phyloP scores from a whole-genome alignment of 257 asterid genomes.

The Ajuga chamaepitys region DNA sequence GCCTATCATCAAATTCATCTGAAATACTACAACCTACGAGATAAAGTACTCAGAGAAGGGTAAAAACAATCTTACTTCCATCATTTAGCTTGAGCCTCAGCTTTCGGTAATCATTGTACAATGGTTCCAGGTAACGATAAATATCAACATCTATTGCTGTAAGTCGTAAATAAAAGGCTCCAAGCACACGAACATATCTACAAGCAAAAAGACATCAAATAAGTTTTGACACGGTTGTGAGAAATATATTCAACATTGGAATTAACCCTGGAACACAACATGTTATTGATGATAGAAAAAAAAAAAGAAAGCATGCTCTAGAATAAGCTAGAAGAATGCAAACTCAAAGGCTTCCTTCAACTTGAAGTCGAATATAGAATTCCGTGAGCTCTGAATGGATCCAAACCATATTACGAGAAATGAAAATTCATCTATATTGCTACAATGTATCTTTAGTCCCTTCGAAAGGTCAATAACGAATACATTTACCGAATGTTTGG shows the following conservation, averaged over 20 bases:
- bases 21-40: background rate
- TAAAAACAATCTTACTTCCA: slow-evolving; percentile 45
- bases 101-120: slow-evolving; percentile 93
- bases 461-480: background rate
- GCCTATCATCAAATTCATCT: background rate
- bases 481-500: background rate
- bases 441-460: background rate
- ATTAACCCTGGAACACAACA: background rate
- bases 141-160: slow-evolving; percentile 89
- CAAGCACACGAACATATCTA: slow-evolving; percentile 85
- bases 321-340: background rate
- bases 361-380: background rate
- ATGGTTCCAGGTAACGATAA: slow-evolving; percentile 81
- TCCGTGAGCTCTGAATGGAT: background rate
- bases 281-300: background rate
- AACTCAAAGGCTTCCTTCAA: background rate
- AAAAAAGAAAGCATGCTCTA: background rate
- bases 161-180: slow-evolving; percentile 89
- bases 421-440: background rate
- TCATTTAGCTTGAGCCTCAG: slow-evolving; percentile 52
- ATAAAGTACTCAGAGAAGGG: background rate
- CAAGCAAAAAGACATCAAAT: background rate
- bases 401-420: background rate
- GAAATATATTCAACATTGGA: background rate
- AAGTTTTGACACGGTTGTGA: background rate